Conservation (phyloP, 208 protist genomes). For the Borovskyia barvae region DNA sequence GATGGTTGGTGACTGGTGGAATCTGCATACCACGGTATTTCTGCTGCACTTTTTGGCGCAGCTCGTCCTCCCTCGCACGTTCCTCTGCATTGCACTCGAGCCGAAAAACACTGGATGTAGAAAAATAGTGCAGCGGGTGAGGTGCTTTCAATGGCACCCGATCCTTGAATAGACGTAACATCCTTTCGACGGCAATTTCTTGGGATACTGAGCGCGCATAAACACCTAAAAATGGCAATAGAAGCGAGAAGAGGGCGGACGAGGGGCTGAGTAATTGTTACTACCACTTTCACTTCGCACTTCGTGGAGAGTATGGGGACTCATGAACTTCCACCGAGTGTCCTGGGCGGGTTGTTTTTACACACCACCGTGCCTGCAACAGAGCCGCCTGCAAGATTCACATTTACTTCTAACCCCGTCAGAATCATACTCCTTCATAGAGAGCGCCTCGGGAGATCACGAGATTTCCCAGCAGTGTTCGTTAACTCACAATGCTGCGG, state of each 20-base stretch:
- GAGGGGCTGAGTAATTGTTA: not conserved
- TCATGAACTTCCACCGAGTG: too few species aligned
- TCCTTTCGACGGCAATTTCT: not conserved
- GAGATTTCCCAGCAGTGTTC: too few species aligned
- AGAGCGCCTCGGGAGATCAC: too few species aligned
- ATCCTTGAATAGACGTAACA: conserved; percentile 4
- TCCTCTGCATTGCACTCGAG: conserved; percentile 26
- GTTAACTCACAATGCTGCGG: too few species aligned
- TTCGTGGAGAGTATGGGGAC: too few species aligned
- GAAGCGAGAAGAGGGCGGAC: not conserved
- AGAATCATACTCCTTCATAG: not conserved
- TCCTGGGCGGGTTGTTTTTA: not conserved
- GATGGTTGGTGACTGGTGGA: conserved; percentile 32
- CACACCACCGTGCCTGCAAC: not conserved
- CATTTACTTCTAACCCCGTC: not conserved
- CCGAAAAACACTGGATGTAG: conserved; percentile 10
- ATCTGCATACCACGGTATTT: conserved; percentile 53
- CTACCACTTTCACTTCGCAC: not conserved
- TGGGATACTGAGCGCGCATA: not conserved
- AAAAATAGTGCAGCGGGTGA: conserved; percentile 3
- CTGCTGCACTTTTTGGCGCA: conserved; percentile 46
- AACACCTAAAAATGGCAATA: not conserved
- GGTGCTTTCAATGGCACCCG: not conserved
- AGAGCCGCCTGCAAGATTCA: not conserved
- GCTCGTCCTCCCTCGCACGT: conserved; percentile 40